These are phyloP conservation scores for Pneumocystis carinii DNA, from an alignment of 1,139 yeast species.

Conservation along the genomic window DNA sequence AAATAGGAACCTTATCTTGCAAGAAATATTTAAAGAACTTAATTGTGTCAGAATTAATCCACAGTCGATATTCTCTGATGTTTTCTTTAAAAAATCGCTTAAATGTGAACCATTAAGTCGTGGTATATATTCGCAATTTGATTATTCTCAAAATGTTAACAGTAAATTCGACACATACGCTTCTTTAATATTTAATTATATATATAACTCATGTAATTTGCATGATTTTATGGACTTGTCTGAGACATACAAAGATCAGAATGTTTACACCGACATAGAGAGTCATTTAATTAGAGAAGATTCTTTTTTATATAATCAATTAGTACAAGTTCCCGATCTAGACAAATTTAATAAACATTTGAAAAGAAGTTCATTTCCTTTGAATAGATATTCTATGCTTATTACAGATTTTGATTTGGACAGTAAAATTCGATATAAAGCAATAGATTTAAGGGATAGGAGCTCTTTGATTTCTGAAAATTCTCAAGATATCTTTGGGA, in stretches of 20 bases:
- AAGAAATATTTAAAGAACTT: slow-evolving; percentile 8
- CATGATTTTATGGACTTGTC: slow-evolving; percentile 13
- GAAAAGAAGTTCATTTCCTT: background rate
- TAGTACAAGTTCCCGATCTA: background rate
- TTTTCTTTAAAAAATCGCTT: slow-evolving; percentile 29
- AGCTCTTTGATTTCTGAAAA: background rate
- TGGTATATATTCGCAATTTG: slow-evolving; percentile 31
- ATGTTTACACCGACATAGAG: background rate
- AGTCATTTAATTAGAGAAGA: background rate
- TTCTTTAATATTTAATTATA: slow-evolving; percentile 45
- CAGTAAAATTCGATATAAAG: background rate
- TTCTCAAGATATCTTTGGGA: background rate
- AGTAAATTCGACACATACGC: slow-evolving; percentile 43
- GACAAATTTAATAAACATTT: background rate
- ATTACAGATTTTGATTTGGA: background rate
- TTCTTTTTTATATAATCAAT: background rate
- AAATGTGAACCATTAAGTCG: slow-evolving; percentile 31
- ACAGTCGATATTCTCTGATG: background rate
- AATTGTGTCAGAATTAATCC: background rate
- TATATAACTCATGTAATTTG: slow-evolving; percentile 37
- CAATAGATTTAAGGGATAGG: background rate
- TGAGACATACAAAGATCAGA: slow-evolving; percentile 2
- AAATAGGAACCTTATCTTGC: background rate
- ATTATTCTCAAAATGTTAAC: slow-evolving; percentile 33
- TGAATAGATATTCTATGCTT: background rate